Conservation (phyloP, 169 alveolate species). For the Cryptosporidium canis region DNA sequence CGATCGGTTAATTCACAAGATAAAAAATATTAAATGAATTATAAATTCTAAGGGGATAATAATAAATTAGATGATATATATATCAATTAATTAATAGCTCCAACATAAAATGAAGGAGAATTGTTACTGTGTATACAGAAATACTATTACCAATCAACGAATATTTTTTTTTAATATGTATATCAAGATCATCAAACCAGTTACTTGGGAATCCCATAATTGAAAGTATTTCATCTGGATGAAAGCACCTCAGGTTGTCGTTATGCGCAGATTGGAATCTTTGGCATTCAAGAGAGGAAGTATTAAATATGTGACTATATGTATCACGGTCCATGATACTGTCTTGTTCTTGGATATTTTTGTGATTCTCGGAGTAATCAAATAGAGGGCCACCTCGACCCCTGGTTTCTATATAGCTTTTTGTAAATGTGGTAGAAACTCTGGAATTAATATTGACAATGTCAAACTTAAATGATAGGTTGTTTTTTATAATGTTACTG, state of each 20-base stretch:
- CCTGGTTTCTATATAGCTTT: slow-evolving; percentile 76
- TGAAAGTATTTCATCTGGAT: slow-evolving; percentile 79
- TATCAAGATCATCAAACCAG: slow-evolving; percentile 74
- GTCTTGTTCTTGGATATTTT: too few species aligned
- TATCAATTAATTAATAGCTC: slow-evolving; percentile 10
- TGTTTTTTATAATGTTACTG: neutral
- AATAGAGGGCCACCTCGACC: slow-evolving; percentile 72
- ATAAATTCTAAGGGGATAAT: neutral
- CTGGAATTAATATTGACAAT: slow-evolving; percentile 75
- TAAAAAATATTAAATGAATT: slow-evolving; percentile 14
- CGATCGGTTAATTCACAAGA: slow-evolving; percentile 15
- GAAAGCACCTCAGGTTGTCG: slow-evolving; percentile 76
- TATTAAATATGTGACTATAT: slow-evolving; percentile 34
- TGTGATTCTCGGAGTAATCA: neutral
- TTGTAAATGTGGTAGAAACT: slow-evolving; percentile 82
- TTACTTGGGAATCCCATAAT: slow-evolving; percentile 78
- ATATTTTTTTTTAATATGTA: slow-evolving; percentile 71
- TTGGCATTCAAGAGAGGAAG: neutral
- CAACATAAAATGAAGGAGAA: slow-evolving; percentile 77
- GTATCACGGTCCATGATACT: neutral
- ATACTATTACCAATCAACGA: slow-evolving; percentile 82
- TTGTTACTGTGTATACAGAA: slow-evolving; percentile 78
- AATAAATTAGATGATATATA: neutral
- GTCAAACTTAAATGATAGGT: slow-evolving; percentile 77
- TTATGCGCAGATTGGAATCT: slow-evolving; percentile 1